A percentile compares a stretch with the other conserved stretches of the same genome.
phyloP scores from a whole-genome alignment of 2,329 filamentous ascomycete species.

The Leptoxyphium fumago region DNA sequence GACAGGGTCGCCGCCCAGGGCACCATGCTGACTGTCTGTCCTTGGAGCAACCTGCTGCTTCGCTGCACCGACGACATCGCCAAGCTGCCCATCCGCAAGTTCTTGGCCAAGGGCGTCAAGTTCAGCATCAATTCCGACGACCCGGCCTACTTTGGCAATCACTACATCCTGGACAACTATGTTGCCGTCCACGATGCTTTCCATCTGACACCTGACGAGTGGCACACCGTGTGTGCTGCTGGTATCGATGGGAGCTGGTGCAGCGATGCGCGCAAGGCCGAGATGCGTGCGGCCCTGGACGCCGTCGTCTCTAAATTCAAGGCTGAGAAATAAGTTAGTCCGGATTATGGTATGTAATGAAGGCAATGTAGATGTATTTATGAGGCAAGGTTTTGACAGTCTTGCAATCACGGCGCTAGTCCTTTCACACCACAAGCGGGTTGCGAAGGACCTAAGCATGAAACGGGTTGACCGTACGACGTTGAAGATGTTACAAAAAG shows the following conservation, averaged over 20 bases:
- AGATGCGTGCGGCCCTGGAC: constrained; percentile 29
- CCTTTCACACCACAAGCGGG: no score
- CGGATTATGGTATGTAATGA: not conserved
- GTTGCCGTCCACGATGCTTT: constrained; percentile 62
- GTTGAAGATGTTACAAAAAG: no score
- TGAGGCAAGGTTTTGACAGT: no score
- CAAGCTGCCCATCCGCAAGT: constrained; percentile 46
- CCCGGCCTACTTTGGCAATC: constrained; percentile 58
- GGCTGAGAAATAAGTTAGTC: not conserved
- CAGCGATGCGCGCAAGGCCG: constrained; percentile 43
- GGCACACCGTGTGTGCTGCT: constrained; percentile 47
- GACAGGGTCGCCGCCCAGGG: constrained; percentile 40
- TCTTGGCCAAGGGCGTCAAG: constrained; percentile 47
- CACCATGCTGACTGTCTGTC: constrained; percentile 56
- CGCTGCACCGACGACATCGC: constrained; percentile 38
- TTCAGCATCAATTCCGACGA: constrained; percentile 66
- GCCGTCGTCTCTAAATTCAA: not conserved
- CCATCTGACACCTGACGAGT: constrained; percentile 46
- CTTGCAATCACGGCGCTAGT: no score
- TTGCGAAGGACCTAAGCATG: no score
- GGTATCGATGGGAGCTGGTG: constrained; percentile 59
- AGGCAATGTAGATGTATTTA: no score
- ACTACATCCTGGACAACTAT: constrained; percentile 60
- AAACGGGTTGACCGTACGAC: no score
- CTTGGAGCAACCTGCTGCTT: constrained; percentile 55